Base-by-base conservation (phyloP, 2,329 filamentous ascomycete genomes). In the Trichocomaceae sp. region DNA sequence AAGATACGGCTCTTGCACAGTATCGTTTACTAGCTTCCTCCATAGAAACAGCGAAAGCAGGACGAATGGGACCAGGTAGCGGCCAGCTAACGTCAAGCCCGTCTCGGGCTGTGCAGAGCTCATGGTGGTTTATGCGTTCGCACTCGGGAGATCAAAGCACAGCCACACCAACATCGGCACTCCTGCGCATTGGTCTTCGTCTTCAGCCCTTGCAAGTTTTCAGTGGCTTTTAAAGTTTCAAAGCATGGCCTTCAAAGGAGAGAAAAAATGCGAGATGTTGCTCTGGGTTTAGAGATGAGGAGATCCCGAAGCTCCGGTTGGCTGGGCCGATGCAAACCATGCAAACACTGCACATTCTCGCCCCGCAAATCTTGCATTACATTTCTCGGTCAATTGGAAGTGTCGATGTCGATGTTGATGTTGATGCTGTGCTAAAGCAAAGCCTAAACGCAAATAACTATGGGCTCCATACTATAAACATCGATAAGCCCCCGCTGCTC, bases 1-100 rank as follows among this genome's bases (percentile, higher is more conserved):
- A 19, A 85, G 77, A 66, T 85, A 85, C 29, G 83, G 80, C 51
- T 79, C 76, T 46, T 77, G 76, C 44, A 84, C 78, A 49, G 69
- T 64, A 37, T 67, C 60, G 58, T 77, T 76, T 60, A 83, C 76
- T 48, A 67, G 64, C 47, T 63, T 61, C 57, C 72, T 66, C 77
- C 77, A 79, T 35, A 69, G 22, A 20, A 66, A 61, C 47, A 72
- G 66, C 42, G 68, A 58, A 53, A 71, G 52, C 31, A 72, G 58
- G 17, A 61, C 63, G 55, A 73, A 72, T 8, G 65, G 70, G 41
- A 67, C 62, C 17, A 65, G 60, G 59, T 71, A 72, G 50, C 69
- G 69, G 56, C 68, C 69, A 47, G 68, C 64, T 45, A 67, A 64
- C 51, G 64, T 67, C 53, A 69, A 57, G 47, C 63, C 62, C 19